Evolutionary conservation across 441 rosid genomes (phyloP).

Genomic region (Populus tomentosa): DNA sequence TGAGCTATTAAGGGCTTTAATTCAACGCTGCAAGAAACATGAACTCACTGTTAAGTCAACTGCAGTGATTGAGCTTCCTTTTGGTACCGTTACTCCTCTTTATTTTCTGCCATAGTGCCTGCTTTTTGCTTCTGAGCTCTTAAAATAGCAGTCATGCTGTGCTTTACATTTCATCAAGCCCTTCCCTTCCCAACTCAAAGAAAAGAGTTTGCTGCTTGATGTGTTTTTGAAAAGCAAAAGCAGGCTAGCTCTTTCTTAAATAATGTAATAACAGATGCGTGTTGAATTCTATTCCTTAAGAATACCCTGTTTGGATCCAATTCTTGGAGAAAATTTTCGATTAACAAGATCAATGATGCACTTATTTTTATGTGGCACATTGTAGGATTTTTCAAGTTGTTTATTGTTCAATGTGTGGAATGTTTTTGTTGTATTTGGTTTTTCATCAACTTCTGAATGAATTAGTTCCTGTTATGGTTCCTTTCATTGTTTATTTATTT

Average conservation of each 20-base stretch:
- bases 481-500: constrained; percentile 12
- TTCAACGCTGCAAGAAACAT: constrained; percentile 82
- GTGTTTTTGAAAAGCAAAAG: not conserved
- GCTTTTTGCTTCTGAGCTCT: not conserved
- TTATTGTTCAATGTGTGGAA: not conserved
- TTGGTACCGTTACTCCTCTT: constrained; percentile 41
- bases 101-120: not conserved
- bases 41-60: constrained; percentile 71
- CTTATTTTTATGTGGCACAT: not conserved
- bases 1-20: constrained; percentile 77
- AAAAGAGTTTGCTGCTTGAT: not conserved
- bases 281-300: not conserved
- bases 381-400: not conserved
- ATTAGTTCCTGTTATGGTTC: constrained; percentile 11
- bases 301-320: not conserved
- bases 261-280: no score
- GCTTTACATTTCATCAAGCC: constrained; percentile 1
- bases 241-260: no score
- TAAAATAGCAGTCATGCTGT: not conserved
- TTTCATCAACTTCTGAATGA: not conserved
- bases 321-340: not conserved
- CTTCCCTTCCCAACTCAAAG: not conserved
- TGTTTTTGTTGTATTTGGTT: not conserved
- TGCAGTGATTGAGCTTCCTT: constrained; percentile 86
- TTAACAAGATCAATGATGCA: not conserved